Evolutionary conservation across 1,139 yeast genomes (phyloP).

Genomic region (Saccharomyces hybrid): DNA sequence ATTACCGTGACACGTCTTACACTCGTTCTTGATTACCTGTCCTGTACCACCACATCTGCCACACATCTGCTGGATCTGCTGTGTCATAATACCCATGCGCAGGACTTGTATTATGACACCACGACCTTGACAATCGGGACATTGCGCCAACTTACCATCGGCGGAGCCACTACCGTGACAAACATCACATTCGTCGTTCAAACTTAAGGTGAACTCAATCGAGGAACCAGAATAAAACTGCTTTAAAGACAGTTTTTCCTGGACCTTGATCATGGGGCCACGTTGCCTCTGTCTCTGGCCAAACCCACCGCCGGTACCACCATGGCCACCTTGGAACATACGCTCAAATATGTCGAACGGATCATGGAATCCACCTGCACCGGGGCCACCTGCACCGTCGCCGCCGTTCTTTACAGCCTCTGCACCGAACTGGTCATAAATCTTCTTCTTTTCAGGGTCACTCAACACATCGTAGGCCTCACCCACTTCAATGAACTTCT

Average conservation of each 20-base stretch:
- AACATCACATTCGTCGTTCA: slow-evolving; percentile 65
- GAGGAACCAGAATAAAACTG: slow-evolving; percentile 67
- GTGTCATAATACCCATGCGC: slow-evolving; percentile 86
- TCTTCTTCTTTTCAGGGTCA: slow-evolving; percentile 61
- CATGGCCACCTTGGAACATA: slow-evolving; percentile 56
- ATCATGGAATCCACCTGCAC: slow-evolving; percentile 37
- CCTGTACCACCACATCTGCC: slow-evolving; percentile 79
- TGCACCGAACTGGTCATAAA: slow-evolving; percentile 76
- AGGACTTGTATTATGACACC: slow-evolving; percentile 64
- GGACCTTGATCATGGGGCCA: slow-evolving; percentile 61
- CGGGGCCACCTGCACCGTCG: slow-evolving; percentile 6
- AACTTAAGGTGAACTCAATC: slow-evolving; percentile 53
- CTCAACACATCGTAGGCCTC: slow-evolving; percentile 88
- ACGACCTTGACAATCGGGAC: slow-evolving; percentile 64
- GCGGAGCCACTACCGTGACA: slow-evolving; percentile 84
- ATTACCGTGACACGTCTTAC: slow-evolving; percentile 63
- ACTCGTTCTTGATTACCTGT: slow-evolving; percentile 50
- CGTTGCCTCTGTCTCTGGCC: slow-evolving; percentile 42
- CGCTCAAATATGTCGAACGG: slow-evolving; percentile 68
- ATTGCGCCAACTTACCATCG: slow-evolving; percentile 60
- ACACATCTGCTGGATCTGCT: slow-evolving; percentile 73
- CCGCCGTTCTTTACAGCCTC: slow-evolving; percentile 54
- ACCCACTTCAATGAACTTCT: slow-evolving; percentile 81
- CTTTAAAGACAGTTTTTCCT: slow-evolving; percentile 47
- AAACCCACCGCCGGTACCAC: slow-evolving; percentile 37